These are phyloP conservation scores for Helotiales sp. DNA, from an alignment of 2,329 filamentous ascomycete species.

Conservation along the genomic window DNA sequence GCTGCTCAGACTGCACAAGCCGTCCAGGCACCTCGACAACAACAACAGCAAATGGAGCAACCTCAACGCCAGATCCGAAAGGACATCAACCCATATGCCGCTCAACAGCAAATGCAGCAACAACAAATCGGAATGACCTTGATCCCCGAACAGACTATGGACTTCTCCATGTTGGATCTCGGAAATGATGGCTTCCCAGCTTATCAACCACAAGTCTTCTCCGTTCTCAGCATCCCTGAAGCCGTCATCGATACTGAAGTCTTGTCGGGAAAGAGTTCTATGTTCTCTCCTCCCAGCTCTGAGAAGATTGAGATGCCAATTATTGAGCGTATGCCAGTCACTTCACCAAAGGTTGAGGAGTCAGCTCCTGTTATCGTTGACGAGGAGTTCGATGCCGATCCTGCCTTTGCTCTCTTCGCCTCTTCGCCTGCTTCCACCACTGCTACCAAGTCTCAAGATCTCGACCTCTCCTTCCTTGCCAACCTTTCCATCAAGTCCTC, in stretches of 20 bases:
- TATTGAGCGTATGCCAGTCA: constrained; percentile 41
- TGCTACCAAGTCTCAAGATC: constrained; percentile 32
- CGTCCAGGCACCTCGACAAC: constrained; percentile 36
- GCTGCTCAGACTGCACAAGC: constrained; percentile 38
- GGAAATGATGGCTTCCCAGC: constrained; percentile 52
- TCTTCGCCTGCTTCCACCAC: constrained; percentile 36
- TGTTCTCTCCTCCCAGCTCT: constrained; percentile 44
- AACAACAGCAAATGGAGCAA: constrained; percentile 38
- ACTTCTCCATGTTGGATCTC: constrained; percentile 71
- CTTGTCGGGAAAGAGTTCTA: constrained; percentile 70
- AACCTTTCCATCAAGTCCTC: constrained; percentile 62
- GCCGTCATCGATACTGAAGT: constrained; percentile 55
- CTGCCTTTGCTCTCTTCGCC: constrained; percentile 61
- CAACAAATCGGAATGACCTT: constrained; percentile 77
- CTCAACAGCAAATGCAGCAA: constrained; percentile 52
- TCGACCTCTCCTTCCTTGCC: constrained; percentile 50
- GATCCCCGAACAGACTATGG: constrained; percentile 76
- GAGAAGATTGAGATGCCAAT: constrained; percentile 50
- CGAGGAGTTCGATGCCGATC: constrained; percentile 62
- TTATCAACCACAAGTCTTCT: constrained; percentile 72
- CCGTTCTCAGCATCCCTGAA: constrained; percentile 65
- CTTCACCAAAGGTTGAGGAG: constrained; percentile 28
- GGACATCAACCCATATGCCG: constrained; percentile 63
- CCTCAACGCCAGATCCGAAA: constrained; percentile 58
- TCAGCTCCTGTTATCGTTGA: constrained; percentile 41